phyloP scores from a whole-genome alignment of 768 basidiomycete species.

The Mycena floridula region DNA sequence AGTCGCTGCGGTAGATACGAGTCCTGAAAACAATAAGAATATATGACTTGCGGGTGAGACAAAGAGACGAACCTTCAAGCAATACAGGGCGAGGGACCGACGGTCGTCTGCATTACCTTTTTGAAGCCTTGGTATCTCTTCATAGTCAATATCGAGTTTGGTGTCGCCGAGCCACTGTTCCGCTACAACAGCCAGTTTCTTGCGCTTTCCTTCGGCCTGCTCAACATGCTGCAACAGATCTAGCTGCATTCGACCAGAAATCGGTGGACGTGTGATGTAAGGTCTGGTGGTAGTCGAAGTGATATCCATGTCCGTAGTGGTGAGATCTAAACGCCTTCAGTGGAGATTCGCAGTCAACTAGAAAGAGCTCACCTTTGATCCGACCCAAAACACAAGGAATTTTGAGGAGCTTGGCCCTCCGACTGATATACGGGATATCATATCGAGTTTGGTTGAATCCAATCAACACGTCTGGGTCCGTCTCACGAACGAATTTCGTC shows the following conservation, averaged over 20 bases:
- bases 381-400: conserved; percentile 3
- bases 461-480: conserved; percentile 14
- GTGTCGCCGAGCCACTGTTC: conserved; percentile 8
- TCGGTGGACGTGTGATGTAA: no score
- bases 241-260: no score
- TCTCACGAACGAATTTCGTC: conserved; percentile 8
- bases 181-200: no score
- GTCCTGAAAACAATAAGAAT: no score
- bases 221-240: no score
- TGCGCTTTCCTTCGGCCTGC: no score
- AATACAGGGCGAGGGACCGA: conserved; percentile 11
- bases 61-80: conserved; percentile 9
- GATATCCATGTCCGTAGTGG: conserved; percentile 5
- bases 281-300: no score
- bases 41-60: no score
- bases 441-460: conserved; percentile 12
- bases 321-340: background rate
- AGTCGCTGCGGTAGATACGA: no score
- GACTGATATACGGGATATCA: conserved; percentile 12
- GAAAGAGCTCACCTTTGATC: conserved; percentile 3
- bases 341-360: conserved; percentile 1
- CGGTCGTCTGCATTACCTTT: conserved; percentile 8
- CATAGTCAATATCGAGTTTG: conserved; percentile 14
- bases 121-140: conserved; percentile 8
- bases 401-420: conserved; percentile 7